phyloP scores from a whole-genome alignment of 2,329 filamentous ascomycete genomes.

The Penicillium capsulatum region DNA sequence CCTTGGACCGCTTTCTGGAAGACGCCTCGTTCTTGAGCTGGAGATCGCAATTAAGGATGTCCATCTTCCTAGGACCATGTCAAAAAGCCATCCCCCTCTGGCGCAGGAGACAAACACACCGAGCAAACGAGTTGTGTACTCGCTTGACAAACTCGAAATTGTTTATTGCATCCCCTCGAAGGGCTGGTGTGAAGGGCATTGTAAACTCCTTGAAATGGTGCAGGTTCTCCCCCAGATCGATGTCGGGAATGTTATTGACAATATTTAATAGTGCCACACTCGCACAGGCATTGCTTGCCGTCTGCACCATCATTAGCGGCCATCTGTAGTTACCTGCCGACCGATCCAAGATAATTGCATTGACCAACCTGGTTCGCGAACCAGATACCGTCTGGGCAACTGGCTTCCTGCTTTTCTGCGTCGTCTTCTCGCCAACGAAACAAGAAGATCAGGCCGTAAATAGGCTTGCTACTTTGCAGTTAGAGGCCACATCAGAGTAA shows the following conservation, averaged over 20 bases:
- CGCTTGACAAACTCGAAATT: constrained; percentile 71
- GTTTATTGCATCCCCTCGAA: constrained; percentile 71
- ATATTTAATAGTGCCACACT: constrained; percentile 93
- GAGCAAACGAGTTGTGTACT: constrained; percentile 83
- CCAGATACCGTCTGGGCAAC: constrained; percentile 68
- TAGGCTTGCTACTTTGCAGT: constrained; percentile 64
- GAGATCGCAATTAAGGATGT: constrained; percentile 69
- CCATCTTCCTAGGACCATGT: constrained; percentile 56
- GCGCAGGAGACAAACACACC: constrained; percentile 41
- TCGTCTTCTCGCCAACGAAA: constrained; percentile 67
- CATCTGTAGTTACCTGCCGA: no score
- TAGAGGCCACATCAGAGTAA: no score
- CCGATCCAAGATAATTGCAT: neutral
- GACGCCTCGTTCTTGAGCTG: constrained; percentile 50
- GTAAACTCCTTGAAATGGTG: constrained; percentile 70
- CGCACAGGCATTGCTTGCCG: constrained; percentile 78
- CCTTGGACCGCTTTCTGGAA: constrained; percentile 37
- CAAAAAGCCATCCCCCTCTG: neutral
- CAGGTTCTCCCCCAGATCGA: constrained; percentile 68
- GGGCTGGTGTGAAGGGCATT: constrained; percentile 60
- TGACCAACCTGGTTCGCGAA: constrained; percentile 78
- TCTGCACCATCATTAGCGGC: constrained; percentile 47
- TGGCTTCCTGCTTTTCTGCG: constrained; percentile 48
- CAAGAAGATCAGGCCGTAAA: constrained; percentile 84
- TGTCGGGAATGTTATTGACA: constrained; percentile 70